These are phyloP conservation scores for Colletotrichum karsti DNA, from an alignment of 2,329 filamentous ascomycete species.

Conservation along the genomic window DNA sequence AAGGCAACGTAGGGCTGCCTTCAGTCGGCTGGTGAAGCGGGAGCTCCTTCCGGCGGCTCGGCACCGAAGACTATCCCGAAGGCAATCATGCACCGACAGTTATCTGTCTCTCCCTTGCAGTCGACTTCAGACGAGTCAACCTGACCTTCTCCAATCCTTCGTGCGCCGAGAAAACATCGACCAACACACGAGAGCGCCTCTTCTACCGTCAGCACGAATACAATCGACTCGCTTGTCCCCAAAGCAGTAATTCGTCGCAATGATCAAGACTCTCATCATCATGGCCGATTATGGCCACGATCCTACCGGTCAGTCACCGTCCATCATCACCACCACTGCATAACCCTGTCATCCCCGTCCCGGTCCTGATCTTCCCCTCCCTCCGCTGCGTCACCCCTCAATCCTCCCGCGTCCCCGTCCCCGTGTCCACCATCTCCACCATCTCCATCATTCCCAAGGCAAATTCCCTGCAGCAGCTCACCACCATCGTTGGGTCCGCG, in stretches of 20 bases:
- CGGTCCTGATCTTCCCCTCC: not conserved
- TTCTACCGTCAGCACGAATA: not conserved
- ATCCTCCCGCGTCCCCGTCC: not conserved
- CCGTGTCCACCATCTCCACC: not conserved
- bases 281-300: slow-evolving; percentile 66
- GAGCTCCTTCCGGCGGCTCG: slow-evolving; percentile 36
- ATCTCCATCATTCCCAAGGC: not conserved
- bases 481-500: not conserved
- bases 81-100: not conserved
- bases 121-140: not conserved
- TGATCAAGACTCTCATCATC: slow-evolving; percentile 52
- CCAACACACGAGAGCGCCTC: not conserved
- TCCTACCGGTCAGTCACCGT: slow-evolving; percentile 52
- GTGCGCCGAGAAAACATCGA: not conserved
- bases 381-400: not conserved
- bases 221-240: no score
- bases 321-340: not conserved
- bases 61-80: slow-evolving; percentile 39
- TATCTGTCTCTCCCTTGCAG: not conserved
- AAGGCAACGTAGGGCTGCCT: not conserved
- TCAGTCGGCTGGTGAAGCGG: no score
- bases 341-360: not conserved
- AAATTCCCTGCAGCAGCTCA: not conserved
- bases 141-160: not conserved
- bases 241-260: no score